Percentiles rank a stretch among this genome's conserved stretches.
Evolutionary conservation across 169 alveolate species (phyloP).

Genomic region (Plasmodium fragile): DNA sequence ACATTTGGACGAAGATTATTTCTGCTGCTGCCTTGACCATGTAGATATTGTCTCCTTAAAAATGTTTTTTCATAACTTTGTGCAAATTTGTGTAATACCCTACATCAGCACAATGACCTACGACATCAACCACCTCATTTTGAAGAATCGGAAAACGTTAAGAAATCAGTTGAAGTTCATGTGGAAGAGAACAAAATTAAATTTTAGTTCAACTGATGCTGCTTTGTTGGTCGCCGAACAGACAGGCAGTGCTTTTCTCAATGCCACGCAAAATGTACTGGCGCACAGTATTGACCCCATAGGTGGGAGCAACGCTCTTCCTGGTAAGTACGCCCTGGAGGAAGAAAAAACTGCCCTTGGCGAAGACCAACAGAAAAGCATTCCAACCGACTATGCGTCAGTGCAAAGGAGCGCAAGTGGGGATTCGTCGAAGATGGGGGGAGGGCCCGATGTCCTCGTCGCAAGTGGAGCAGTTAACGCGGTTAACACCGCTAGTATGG

Average conservation of each 20-base stretch:
- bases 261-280: slow-evolving; percentile 36
- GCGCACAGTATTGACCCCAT: not conserved
- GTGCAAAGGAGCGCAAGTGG: not conserved
- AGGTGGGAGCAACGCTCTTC: not conserved
- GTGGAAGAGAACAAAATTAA: slow-evolving; percentile 54
- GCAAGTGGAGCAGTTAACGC: not conserved
- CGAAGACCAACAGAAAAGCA: not conserved
- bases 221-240: slow-evolving; percentile 67
- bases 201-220: slow-evolving; percentile 41
- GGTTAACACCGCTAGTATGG: not conserved
- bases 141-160: slow-evolving; percentile 40
- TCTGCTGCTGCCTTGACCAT: slow-evolving; percentile 37
- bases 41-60: slow-evolving; percentile 40
- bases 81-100: slow-evolving; percentile 24
- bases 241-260: slow-evolving; percentile 40
- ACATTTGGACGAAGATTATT: slow-evolving; percentile 31
- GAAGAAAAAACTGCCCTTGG: not conserved
- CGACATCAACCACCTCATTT: slow-evolving; percentile 27
- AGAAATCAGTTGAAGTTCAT: slow-evolving; percentile 39
- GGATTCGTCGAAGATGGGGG: not conserved
- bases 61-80: slow-evolving; percentile 57
- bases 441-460: not conserved
- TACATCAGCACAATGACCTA: slow-evolving; percentile 27
- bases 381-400: not conserved
- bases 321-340: not conserved